Evolutionary conservation across 177 flowering plant genomes (phyloP).

Genomic region (Vitis hybrid): DNA sequence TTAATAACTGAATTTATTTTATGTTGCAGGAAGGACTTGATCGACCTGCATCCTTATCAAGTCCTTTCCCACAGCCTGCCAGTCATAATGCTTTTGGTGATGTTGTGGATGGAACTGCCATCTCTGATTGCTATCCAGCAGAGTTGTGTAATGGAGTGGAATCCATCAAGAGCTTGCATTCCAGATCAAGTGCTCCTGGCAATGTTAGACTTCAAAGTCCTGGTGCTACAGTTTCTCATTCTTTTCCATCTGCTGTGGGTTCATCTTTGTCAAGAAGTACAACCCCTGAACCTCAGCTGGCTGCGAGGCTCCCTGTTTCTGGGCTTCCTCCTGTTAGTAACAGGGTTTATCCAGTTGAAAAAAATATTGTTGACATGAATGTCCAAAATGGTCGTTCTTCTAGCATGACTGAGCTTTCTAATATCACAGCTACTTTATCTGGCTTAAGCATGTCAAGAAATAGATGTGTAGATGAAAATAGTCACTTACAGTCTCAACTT

Average conservation of each 20-base stretch:
- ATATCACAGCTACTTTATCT: conserved; percentile 53
- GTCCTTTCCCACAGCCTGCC: conserved; percentile 47
- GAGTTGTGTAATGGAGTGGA: conserved; percentile 33
- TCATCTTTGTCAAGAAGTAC: conserved; percentile 61
- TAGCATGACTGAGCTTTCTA: conserved; percentile 35
- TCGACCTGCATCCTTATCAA: conserved; percentile 35
- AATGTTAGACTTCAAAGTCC: conserved; percentile 39
- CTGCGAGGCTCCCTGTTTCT: conserved; percentile 41
- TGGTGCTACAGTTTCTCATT: conserved; percentile 38
- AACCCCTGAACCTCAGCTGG: conserved; percentile 59
- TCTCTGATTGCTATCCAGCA: conserved; percentile 25
- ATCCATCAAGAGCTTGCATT: conserved; percentile 33
- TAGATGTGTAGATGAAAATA: conserved; percentile 33
- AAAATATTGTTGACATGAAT: conserved; percentile 28
- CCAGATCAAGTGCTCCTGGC: conserved; percentile 33
- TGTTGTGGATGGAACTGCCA: conserved; percentile 24
- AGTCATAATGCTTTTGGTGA: conserved; percentile 55
- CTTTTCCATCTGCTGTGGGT: conserved; percentile 49
- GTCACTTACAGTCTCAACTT: conserved; percentile 37
- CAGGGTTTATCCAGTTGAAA: conserved; percentile 36
- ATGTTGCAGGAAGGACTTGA: conserved; percentile 63
- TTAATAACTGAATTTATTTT: conserved; percentile 3
- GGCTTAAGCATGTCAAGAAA: conserved; percentile 42
- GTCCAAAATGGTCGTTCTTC: conserved; percentile 40
- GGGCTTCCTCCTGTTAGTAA: conserved; percentile 56